Conservation (phyloP, 2,329 filamentous ascomycete genomes). For the Alternaria alternata region DNA sequence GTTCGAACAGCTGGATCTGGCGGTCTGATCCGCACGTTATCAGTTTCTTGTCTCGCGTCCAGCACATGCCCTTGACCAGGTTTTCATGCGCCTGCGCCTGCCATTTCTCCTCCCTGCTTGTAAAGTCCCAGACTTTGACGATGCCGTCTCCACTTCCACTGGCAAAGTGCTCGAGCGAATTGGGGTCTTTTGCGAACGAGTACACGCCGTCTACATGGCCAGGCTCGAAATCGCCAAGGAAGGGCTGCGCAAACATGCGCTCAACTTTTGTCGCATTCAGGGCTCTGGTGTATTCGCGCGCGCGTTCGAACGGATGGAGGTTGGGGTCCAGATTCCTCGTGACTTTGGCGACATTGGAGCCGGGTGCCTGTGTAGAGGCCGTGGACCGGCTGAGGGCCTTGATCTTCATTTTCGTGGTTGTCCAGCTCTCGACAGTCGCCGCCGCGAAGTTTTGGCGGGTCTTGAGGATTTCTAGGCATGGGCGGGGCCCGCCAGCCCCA, state of each 20-base stretch:
- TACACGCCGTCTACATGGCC: slow-evolving; percentile 88
- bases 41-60: slow-evolving; percentile 85
- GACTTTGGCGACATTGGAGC: slow-evolving; percentile 70
- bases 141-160: slow-evolving; percentile 75
- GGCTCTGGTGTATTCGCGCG: slow-evolving; percentile 81
- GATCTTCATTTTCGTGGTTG: slow-evolving; percentile 46
- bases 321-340: slow-evolving; percentile 81
- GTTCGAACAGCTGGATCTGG: slow-evolving; percentile 90
- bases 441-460: slow-evolving; percentile 29
- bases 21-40: slow-evolving; percentile 87
- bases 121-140: slow-evolving; percentile 90
- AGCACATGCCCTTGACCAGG: slow-evolving; percentile 88
- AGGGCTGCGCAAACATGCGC: slow-evolving; percentile 87
- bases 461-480: slow-evolving; percentile 22
- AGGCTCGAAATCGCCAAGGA: slow-evolving; percentile 83
- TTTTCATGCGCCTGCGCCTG: slow-evolving; percentile 87
- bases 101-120: slow-evolving; percentile 76
- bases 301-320: slow-evolving; percentile 89
- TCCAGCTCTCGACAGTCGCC: slow-evolving; percentile 14
- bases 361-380: slow-evolving; percentile 70
- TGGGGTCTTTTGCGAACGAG: slow-evolving; percentile 58
- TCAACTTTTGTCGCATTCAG: slow-evolving; percentile 90
- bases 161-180: slow-evolving; percentile 55
- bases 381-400: slow-evolving; percentile 72
- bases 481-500: slow-evolving; percentile 26